Evolutionary conservation across 2,329 filamentous ascomycete genomes (phyloP).

Genomic region (Hymenoscyphus scutula): DNA sequence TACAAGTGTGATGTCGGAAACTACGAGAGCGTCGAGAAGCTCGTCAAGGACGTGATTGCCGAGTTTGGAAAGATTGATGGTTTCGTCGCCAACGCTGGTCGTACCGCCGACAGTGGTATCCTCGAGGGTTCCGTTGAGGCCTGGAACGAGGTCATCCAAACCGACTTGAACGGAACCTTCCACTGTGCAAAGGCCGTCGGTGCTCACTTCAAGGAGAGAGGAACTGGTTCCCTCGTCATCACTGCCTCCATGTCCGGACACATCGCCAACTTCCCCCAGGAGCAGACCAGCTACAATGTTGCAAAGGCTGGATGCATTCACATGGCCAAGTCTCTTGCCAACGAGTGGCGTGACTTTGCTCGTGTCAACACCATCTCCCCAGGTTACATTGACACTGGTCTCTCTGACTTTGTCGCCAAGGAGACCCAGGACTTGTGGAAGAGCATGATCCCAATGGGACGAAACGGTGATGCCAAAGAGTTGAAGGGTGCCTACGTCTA

Average conservation of each 20-base stretch:
- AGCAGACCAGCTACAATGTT: slow-evolving; percentile 64
- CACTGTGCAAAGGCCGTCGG: slow-evolving; percentile 68
- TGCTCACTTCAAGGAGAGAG: slow-evolving; percentile 63
- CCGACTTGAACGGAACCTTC: slow-evolving; percentile 64
- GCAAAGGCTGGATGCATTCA: slow-evolving; percentile 58
- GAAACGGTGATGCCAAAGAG: slow-evolving; percentile 60
- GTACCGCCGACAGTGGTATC: slow-evolving; percentile 66
- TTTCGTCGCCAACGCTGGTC: slow-evolving; percentile 69
- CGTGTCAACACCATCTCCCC: slow-evolving; percentile 66
- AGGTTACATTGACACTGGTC: slow-evolving; percentile 63
- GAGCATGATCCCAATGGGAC: slow-evolving; percentile 56
- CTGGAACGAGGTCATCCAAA: slow-evolving; percentile 64
- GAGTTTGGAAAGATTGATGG: slow-evolving; percentile 71
- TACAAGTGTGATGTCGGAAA: slow-evolving; percentile 63
- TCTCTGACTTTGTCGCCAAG: slow-evolving; percentile 62
- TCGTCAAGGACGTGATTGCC: slow-evolving; percentile 55
- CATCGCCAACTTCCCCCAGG: slow-evolving; percentile 57
- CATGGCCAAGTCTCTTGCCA: slow-evolving; percentile 14
- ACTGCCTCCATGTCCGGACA: slow-evolving; percentile 61
- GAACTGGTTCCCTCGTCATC: slow-evolving; percentile 63
- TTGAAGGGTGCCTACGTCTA: slow-evolving; percentile 57
- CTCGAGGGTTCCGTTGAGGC: slow-evolving; percentile 65
- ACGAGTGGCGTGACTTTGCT: slow-evolving; percentile 65
- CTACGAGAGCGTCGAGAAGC: slow-evolving; percentile 49
- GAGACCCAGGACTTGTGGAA: slow-evolving; percentile 56